Conservation (phyloP, 2,329 filamentous ascomycete genomes). For the Dendryphion nanum region DNA sequence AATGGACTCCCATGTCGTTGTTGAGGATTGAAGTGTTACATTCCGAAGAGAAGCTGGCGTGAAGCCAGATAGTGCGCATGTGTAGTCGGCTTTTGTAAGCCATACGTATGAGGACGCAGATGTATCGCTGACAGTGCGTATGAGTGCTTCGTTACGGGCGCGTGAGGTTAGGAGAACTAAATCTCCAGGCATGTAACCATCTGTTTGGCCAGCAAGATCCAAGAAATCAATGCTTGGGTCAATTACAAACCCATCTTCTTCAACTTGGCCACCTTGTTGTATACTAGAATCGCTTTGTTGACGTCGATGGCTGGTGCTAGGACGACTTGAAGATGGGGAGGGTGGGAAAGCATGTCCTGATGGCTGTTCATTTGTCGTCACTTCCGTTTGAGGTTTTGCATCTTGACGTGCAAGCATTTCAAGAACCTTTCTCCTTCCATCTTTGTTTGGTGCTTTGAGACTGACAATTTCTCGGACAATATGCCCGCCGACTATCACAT, state of each 20-base stretch:
- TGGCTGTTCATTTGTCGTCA: conserved; percentile 12
- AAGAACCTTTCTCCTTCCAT: conserved; percentile 78
- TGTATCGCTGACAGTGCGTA: conserved; percentile 65
- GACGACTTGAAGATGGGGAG: conserved; percentile 51
- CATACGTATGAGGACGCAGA: conserved; percentile 48
- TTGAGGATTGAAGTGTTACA: conserved; percentile 88
- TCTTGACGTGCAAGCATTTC: conserved; percentile 67
- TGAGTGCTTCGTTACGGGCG: conserved; percentile 88
- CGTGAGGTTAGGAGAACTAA: conserved; percentile 80
- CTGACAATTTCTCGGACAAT: conserved; percentile 88
- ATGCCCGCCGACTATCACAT: conserved; percentile 85
- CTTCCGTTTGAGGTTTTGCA: conserved; percentile 22
- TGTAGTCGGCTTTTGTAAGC: conserved; percentile 74
- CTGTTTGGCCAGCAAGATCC: conserved; percentile 88
- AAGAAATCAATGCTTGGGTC: conserved; percentile 82
- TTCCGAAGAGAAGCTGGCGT: conserved; percentile 93
- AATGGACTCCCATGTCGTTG: conserved; percentile 88
- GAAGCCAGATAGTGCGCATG: conserved; percentile 82
- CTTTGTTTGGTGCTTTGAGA: conserved; percentile 89
- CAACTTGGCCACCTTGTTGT: conserved; percentile 34
- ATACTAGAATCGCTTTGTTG: conserved; percentile 39
- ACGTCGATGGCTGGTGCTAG: conserved; percentile 43
- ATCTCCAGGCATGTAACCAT: conserved; percentile 98
- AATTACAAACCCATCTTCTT: conserved; percentile 63
- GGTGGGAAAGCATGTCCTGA: conserved; percentile 33